Evolutionary conservation across 805 yeast genomes (phyloP).

Genomic region (Teunomyces lycoperdinae): DNA sequence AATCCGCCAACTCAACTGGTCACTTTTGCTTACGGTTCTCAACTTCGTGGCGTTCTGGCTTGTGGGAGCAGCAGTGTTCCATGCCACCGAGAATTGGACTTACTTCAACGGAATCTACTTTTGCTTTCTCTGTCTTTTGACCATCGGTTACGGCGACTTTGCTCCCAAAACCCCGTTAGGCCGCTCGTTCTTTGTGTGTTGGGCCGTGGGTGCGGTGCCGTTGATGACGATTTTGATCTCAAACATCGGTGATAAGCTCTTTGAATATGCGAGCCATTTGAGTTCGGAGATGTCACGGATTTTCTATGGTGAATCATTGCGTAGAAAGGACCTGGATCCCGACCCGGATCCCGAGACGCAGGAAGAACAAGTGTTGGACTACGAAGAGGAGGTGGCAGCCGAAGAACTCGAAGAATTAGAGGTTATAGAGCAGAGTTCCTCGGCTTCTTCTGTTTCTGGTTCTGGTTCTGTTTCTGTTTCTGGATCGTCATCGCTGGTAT

Average conservation of each 20-base stretch:
- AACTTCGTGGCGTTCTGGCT: constrained; percentile 63
- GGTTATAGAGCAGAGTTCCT: background rate
- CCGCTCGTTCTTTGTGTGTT: constrained; percentile 65
- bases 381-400: constrained; percentile 5
- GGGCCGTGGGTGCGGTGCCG: constrained; percentile 85
- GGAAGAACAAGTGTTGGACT: constrained; percentile 5
- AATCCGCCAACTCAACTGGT: constrained; percentile 33
- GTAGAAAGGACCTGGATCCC: background rate
- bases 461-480: background rate
- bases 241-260: constrained; percentile 61
- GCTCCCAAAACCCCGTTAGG: constrained; percentile 65
- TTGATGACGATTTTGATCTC: constrained; percentile 80
- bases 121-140: constrained; percentile 68
- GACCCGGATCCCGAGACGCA: constrained; percentile 1
- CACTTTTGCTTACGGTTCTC: constrained; percentile 38
- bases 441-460: background rate
- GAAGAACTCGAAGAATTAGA: constrained; percentile 10
- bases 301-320: constrained; percentile 2
- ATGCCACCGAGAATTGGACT: constrained; percentile 62
- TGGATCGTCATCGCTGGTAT: too few relatives aligned
- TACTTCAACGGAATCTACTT: constrained; percentile 75
- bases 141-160: constrained; percentile 84
- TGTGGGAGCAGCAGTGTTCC: constrained; percentile 67
- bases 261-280: constrained; percentile 25
- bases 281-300: constrained; percentile 9